Percentiles rank a stretch among this genome's conserved stretches.
Conservation (phyloP, 2,329 filamentous ascomycete genomes). For the Ceratocystiopsis sp. region DNA sequence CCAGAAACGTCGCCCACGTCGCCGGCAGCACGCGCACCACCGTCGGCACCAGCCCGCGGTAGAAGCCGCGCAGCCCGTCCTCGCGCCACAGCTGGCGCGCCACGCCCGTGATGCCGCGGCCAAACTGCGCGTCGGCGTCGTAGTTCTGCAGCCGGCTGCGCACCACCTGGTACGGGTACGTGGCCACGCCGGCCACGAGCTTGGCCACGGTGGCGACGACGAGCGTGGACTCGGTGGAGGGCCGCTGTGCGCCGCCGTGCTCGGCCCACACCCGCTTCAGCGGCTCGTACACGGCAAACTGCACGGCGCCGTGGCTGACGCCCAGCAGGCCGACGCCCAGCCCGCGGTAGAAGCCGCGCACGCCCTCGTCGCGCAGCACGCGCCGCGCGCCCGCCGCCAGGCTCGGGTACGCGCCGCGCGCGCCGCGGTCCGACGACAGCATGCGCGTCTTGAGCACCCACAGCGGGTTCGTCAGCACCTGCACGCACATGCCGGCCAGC, state of each 20-base stretch:
- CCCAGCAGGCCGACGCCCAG: constrained; percentile 69
- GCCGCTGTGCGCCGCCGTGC: constrained; percentile 11
- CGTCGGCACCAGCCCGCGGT: constrained; percentile 77
- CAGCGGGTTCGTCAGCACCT: constrained; percentile 78
- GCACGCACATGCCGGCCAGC: constrained; percentile 54
- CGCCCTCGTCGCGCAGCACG: constrained; percentile 55
- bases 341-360: constrained; percentile 73
- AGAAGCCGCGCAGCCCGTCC: constrained; percentile 73
- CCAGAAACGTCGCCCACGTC: constrained; percentile 90
- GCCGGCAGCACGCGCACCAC: constrained; percentile 83
- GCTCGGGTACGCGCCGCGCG: constrained; percentile 63
- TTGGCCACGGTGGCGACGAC: constrained; percentile 67
- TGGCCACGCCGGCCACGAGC: constrained; percentile 71
- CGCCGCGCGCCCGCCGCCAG: constrained; percentile 53
- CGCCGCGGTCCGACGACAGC: constrained; percentile 63
- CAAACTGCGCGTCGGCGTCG: constrained; percentile 59
- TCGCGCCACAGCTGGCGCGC: constrained; percentile 56
- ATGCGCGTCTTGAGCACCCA: constrained; percentile 99
- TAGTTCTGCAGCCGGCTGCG: constrained; percentile 80
- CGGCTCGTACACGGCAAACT: constrained; percentile 88
- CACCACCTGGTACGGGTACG: constrained; percentile 91
- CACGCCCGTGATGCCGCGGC: constrained; percentile 52
- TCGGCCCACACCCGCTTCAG: constrained; percentile 33
- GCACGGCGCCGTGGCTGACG: constrained; percentile 80
- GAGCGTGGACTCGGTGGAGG: constrained; percentile 65